Evolutionary conservation across 805 yeast genomes (phyloP).

Genomic region (Saccharomycopsis sp.): DNA sequence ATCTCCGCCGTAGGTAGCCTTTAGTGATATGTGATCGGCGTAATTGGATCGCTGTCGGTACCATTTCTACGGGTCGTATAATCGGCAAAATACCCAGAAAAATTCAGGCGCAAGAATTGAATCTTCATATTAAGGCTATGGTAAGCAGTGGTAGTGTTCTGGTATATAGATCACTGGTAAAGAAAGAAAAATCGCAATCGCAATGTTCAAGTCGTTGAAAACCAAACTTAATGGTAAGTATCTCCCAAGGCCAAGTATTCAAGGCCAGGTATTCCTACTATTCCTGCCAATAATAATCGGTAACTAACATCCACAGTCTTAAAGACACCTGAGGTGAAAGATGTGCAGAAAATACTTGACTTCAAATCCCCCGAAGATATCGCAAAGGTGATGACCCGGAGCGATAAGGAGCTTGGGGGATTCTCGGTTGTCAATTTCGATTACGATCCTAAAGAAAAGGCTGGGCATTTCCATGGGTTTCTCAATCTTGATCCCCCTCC

Average conservation of each 20-base stretch:
- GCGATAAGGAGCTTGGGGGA: conserved; percentile 76
- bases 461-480: conserved; percentile 67
- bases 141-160: too few relatives aligned
- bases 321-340: conserved; percentile 20
- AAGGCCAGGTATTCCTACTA: too few relatives aligned
- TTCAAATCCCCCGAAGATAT: conserved; percentile 48
- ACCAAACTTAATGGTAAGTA: background rate
- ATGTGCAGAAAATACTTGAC: conserved; percentile 44
- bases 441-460: conserved; percentile 33
- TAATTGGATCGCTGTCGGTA: background rate
- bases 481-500: conserved; percentile 60
- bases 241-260: too few relatives aligned
- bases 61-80: background rate
- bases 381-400: conserved; percentile 47
- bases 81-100: background rate
- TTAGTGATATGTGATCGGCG: too few relatives aligned
- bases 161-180: too few relatives aligned
- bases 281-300: too few relatives aligned
- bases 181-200: background rate
- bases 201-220: background rate
- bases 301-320: background rate
- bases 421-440: conserved; percentile 58
- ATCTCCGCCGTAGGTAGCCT: too few relatives aligned
- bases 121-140: too few relatives aligned
- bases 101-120: background rate